Conservation (phyloP, 371 early-diverging fungal species). For the Homolaphlyctis polyrhiza region DNA sequence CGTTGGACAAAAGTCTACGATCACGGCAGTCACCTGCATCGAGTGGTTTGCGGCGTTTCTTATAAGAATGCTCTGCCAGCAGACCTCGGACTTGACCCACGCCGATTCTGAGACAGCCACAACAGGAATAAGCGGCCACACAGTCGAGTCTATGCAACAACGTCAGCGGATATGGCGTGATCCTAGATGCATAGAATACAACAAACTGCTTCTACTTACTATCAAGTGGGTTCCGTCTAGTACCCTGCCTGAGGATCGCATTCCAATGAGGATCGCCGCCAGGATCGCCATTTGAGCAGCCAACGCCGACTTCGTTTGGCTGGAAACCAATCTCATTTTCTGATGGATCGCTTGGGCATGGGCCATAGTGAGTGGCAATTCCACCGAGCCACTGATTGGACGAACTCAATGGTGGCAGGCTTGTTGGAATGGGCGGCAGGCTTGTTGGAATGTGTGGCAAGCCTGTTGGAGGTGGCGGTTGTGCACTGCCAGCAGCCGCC, state of each 20-base stretch:
- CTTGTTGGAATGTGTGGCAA: too few species aligned
- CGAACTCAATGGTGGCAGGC: too few species aligned
- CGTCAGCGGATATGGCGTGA: too few species aligned
- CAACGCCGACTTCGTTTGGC: conserved; percentile 19
- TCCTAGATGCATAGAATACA: too few species aligned
- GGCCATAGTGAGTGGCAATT: too few species aligned
- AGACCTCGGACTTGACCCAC: conserved; percentile 9
- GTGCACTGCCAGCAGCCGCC: too few species aligned
- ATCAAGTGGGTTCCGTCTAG: background rate
- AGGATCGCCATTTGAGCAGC: conserved; percentile 20
- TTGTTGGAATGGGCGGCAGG: too few species aligned
- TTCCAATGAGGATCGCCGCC: conserved; percentile 26
- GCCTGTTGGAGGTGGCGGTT: too few species aligned
- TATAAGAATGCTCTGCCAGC: conserved; percentile 10
- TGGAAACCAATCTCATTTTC: conserved; percentile 8
- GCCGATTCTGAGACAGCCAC: conserved; percentile 14
- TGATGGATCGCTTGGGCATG: conserved; percentile 7
- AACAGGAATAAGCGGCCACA: conserved; percentile 9
- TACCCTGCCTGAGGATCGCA: conserved; percentile 12
- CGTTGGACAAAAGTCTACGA: conserved; percentile 25
- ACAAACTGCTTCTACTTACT: too few species aligned
- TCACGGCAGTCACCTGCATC: conserved; percentile 7
- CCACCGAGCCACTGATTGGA: too few species aligned
- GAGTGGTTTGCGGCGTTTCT: conserved; percentile 5
- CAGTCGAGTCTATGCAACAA: background rate